A percentile compares a stretch with the other conserved stretches of the same genome.
These are phyloP conservation scores for Xylariaceae sp. DNA, from an alignment of 2,329 filamentous ascomycete species.

Conservation along the genomic window DNA sequence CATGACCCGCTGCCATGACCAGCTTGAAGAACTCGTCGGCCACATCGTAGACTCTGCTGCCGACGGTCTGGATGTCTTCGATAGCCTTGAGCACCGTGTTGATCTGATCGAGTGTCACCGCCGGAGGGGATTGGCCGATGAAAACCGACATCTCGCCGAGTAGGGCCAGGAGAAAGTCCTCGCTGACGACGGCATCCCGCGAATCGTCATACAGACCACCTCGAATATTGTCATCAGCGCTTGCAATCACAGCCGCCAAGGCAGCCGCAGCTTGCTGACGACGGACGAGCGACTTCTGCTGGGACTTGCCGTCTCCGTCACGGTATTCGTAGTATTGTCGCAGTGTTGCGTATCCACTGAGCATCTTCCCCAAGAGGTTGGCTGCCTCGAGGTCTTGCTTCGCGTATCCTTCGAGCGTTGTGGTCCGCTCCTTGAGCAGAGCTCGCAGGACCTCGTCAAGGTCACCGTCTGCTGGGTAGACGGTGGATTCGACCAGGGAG, in stretches of 20 bases:
- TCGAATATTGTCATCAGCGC: conserved; percentile 83
- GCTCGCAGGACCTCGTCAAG: conserved; percentile 67
- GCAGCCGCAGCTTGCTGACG: conserved; percentile 67
- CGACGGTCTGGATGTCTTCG: conserved; percentile 65
- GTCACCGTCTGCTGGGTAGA: conserved; percentile 65
- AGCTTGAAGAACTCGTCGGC: conserved; percentile 75
- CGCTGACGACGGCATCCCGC: conserved; percentile 76
- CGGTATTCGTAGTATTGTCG: conserved; percentile 87
- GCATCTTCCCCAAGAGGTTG: conserved; percentile 73
- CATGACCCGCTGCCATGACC: conserved; percentile 65
- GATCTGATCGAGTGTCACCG: conserved; percentile 67
- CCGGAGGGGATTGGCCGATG: conserved; percentile 49
- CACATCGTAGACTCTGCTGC: conserved; percentile 63
- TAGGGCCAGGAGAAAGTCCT: conserved; percentile 78
- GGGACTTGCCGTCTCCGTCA: conserved; percentile 49
- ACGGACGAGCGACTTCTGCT: conserved; percentile 47
- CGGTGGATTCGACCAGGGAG: conserved; percentile 77
- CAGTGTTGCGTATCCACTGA: conserved; percentile 88
- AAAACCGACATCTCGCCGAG: conserved; percentile 81
- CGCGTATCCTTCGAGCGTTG: conserved; percentile 66
- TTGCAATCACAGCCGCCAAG: conserved; percentile 76
- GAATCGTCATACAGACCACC: conserved; percentile 82
- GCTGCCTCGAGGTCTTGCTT: conserved; percentile 75
- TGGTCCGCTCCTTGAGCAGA: conserved; percentile 66
- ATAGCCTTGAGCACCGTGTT: conserved; percentile 58